These are phyloP conservation scores for Chlamydomonas incerta DNA, from an alignment of 139 green algal genomes.

Conservation along the genomic window DNA sequence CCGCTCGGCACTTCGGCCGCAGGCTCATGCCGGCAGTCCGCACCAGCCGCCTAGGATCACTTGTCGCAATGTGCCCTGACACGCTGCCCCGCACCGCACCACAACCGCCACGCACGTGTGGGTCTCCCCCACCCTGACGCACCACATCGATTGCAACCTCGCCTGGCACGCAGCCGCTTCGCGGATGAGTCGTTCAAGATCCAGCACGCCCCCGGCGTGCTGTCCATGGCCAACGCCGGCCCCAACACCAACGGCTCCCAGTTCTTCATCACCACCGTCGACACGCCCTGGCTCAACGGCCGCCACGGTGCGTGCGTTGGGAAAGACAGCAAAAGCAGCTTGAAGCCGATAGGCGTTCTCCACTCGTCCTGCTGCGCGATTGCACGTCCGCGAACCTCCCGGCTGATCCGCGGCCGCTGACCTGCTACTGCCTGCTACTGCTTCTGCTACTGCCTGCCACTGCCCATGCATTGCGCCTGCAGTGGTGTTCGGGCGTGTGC, in stretches of 20 bases:
- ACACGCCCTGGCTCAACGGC: conserved; percentile 67
- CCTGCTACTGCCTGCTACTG: neutral
- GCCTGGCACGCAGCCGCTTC: conserved; percentile 26
- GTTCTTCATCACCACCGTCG: conserved; percentile 83
- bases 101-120: too few species aligned
- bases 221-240: conserved; percentile 91
- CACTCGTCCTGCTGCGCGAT: too few species aligned
- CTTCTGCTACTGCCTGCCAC: neutral
- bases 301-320: conserved; percentile 47
- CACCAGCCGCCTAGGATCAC: neutral
- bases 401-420: too few species aligned
- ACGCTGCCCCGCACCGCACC: neutral
- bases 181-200: conserved; percentile 56
- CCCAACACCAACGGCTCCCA: conserved; percentile 74
- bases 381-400: too few species aligned
- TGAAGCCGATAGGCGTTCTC: too few species aligned
- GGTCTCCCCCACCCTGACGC: too few species aligned
- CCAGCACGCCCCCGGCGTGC: conserved; percentile 63
- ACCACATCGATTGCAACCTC: too few species aligned
- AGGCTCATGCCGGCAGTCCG: too few species aligned
- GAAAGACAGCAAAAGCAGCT: too few species aligned
- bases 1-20: too few species aligned
- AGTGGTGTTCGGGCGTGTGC: conserved; percentile 52
- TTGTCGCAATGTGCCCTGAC: neutral
- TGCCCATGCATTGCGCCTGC: conserved; percentile 58